Percentiles rank a stretch among this genome's conserved stretches.
Evolutionary conservation across 345 rosid genomes (phyloP).

Genomic region (Citrus inodora): DNA sequence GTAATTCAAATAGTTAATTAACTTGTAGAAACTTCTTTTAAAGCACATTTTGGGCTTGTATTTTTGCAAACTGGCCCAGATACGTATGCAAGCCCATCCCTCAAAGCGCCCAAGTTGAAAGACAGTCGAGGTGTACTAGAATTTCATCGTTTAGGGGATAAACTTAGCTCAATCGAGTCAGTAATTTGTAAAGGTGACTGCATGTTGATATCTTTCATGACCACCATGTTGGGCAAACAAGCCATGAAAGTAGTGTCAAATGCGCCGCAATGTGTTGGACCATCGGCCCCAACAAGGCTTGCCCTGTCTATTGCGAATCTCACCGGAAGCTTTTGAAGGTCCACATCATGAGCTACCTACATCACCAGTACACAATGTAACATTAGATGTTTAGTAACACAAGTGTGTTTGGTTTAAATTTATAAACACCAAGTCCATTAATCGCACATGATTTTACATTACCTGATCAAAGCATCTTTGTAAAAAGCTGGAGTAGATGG

Average conservation of each 20-base stretch:
- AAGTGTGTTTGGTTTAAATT: too few species aligned
- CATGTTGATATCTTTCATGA: slow-evolving; percentile 19
- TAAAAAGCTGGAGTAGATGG: slow-evolving; percentile 52
- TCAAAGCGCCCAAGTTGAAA: neutral
- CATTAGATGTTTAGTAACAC: too few species aligned
- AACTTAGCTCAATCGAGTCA: too few species aligned
- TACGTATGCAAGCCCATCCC: neutral
- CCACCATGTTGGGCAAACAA: slow-evolving; percentile 58
- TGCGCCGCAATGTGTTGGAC: slow-evolving; percentile 56
- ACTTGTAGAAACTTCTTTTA: too few species aligned
- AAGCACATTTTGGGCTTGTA: neutral
- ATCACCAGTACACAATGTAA: neutral
- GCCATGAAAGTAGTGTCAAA: slow-evolving; percentile 57
- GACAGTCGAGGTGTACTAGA: too few species aligned
- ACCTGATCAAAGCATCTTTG: slow-evolving; percentile 57
- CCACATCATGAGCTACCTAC: slow-evolving; percentile 53
- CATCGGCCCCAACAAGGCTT: slow-evolving; percentile 51
- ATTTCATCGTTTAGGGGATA: too few species aligned
- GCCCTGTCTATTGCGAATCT: slow-evolving; percentile 50
- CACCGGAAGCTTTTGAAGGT: slow-evolving; percentile 54
- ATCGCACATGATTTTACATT: neutral
- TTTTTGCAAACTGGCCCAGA: neutral
- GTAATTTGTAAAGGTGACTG: too few species aligned
- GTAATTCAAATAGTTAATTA: too few species aligned
- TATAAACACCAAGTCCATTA: too few species aligned